Base-by-base conservation (phyloP, 2,329 filamentous ascomycete species). In the Fusarium sp. region DNA sequence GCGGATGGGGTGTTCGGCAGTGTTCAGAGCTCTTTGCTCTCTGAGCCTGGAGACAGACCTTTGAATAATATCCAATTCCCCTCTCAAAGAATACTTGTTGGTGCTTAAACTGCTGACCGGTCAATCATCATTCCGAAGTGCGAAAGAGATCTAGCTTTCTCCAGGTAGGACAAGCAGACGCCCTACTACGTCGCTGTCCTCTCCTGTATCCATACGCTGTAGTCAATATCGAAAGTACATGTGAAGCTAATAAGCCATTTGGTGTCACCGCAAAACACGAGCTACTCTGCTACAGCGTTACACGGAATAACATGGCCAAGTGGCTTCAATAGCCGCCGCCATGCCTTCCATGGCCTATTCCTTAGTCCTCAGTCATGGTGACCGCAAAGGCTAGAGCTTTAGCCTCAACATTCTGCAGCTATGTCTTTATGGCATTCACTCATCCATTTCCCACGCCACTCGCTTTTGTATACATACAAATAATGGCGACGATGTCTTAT, bases 181-280 rank as follows among this genome's bases (percentile, higher is more conserved):
- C 60, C 60, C 57, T 33, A 33, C 29, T 70, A 63, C 41, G 49
- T 66, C 38, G 44, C 44, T 55, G 11, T 27, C 51, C 39, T 46
- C 42, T 48, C 51, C 35, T 73, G 27, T 48, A 52, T 58, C 69
- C 64, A 61, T 29, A 19, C 37, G 33, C 31, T 51, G 38, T 35
- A 68, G 29, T 55, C 33, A 62, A 70, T 54, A 49, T 29, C 35
- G n/a, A n/a, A 45, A 57, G 51, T 23, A 18, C 35, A 45, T 63
- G 39, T 41, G 41, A 58, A 60, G 23, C 41, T 51, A 33, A 35
- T 51, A 33, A 35, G 39, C 66, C 42, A 33, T 61, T 42, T 64
- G 46, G 70, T 73, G 45, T 56, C 46, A 73, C 70, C 38, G 8
- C 16, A 39, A 29, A 69, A 73, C 70, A 71, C 70, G 70, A 71